A percentile compares a stretch with the other conserved stretches of the same genome.
Evolutionary conservation across 805 yeast genomes (phyloP).

Genomic region (Ogataea methylovora): DNA sequence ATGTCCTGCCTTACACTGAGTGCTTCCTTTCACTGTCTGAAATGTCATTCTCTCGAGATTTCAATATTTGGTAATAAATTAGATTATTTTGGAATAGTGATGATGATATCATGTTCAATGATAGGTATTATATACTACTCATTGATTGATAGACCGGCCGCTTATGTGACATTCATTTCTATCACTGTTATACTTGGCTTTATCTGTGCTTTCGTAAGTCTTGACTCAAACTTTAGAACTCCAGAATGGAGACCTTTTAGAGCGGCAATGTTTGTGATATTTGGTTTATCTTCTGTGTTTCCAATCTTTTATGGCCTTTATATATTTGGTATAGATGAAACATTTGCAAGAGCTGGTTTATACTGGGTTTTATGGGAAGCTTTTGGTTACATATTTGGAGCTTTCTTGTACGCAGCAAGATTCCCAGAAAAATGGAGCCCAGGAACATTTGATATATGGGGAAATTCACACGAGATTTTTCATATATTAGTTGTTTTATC

Average conservation of each 20-base stretch:
- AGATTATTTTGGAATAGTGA: conserved; percentile 50
- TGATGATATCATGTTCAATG: conserved; percentile 41
- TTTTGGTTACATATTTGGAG: conserved; percentile 68
- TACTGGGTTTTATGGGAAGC: conserved; percentile 67
- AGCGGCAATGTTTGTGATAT: conserved; percentile 69
- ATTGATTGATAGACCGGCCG: conserved; percentile 33
- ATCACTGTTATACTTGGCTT: conserved; percentile 50
- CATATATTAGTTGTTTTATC: conserved; percentile 74
- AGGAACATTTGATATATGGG: conserved; percentile 60
- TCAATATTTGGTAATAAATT: conserved; percentile 40
- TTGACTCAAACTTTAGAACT: conserved; percentile 59
- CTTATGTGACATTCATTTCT: conserved; percentile 29
- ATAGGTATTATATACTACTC: conserved; percentile 31
- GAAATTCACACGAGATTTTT: conserved; percentile 82
- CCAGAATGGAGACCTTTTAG: conserved; percentile 69
- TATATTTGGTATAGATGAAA: conserved; percentile 41
- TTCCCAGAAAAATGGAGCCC: conserved; percentile 67
- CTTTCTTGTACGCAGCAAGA: conserved; percentile 67
- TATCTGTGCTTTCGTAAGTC: conserved; percentile 54
- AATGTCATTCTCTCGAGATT: conserved; percentile 39
- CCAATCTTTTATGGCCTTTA: conserved; percentile 55
- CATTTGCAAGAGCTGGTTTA: conserved; percentile 45
- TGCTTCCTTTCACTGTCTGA: conserved; percentile 42
- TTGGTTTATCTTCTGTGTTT: conserved; percentile 71
- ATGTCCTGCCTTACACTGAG: conserved; percentile 39